phyloP scores from a whole-genome alignment of 129 eudicot genomes.

The Oenanthe sinensis region DNA sequence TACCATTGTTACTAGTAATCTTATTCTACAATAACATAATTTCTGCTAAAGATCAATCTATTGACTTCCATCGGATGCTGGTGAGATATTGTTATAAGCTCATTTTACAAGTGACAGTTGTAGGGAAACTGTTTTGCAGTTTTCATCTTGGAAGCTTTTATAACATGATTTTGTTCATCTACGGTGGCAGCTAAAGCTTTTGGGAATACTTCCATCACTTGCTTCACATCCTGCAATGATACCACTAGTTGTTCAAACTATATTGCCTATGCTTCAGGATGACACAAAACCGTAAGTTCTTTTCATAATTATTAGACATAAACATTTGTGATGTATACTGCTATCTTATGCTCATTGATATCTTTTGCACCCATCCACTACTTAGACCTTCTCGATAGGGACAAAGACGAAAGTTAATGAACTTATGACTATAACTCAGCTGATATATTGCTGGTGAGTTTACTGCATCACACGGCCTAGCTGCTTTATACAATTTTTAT shows the following conservation, averaged over 20 bases:
- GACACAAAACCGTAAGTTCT: constrained; percentile 65
- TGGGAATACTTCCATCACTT: constrained; percentile 69
- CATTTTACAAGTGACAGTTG: background rate
- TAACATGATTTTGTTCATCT: background rate
- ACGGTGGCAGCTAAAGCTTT: constrained; percentile 64
- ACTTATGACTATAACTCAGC: too few species aligned
- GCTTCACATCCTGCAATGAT: constrained; percentile 84
- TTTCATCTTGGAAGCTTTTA: constrained; percentile 1
- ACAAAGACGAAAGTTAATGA: background rate
- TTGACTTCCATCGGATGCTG: constrained; percentile 39
- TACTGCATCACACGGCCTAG: background rate
- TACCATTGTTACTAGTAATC: constrained; percentile 57
- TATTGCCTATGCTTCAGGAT: constrained; percentile 86
- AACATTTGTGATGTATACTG: background rate
- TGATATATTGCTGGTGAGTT: background rate
- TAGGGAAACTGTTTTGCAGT: constrained; percentile 8
- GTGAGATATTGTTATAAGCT: constrained; percentile 35
- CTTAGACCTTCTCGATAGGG: background rate
- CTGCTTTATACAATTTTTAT: background rate
- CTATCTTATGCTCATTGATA: background rate
- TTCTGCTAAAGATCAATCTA: constrained; percentile 30
- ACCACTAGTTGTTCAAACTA: constrained; percentile 74
- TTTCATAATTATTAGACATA: constrained; percentile 10
- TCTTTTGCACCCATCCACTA: background rate
- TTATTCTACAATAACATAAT: constrained; percentile 58